These are phyloP conservation scores for Leucaena leucocephala DNA, from an alignment of 306 rosid genomes.

Conservation along the genomic window DNA sequence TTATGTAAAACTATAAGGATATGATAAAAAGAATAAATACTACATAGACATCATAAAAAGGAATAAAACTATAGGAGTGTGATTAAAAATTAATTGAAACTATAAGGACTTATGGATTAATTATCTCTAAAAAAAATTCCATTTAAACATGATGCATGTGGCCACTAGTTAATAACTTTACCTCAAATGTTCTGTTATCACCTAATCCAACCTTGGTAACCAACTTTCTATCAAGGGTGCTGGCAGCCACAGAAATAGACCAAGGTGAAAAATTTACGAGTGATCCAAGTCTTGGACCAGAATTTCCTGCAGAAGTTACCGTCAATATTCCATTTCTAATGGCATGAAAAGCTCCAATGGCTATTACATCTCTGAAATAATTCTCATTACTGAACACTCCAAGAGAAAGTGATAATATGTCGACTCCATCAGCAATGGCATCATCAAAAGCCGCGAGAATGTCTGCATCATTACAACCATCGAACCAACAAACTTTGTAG, in stretches of 20 bases:
- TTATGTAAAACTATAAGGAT: no score
- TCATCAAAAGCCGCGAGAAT: neutral
- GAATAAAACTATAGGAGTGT: no score
- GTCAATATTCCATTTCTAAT: slow-evolving; percentile 1
- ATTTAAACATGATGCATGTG: no score
- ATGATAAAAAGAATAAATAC: no score
- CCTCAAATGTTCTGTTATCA: neutral
- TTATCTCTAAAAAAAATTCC: no score
- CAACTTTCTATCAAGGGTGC: neutral
- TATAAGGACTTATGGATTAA: no score
- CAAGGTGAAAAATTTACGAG: neutral
- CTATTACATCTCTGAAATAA: neutral
- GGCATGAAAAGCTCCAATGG: slow-evolving; percentile 1
- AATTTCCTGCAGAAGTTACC: neutral
- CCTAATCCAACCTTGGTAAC: neutral
- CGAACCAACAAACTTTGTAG: neutral
- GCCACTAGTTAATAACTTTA: neutral
- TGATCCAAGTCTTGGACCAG: neutral
- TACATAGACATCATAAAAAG: no score
- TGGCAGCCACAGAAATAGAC: neutral
- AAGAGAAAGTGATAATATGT: neutral
- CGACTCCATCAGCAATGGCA: neutral
- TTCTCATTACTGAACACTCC: neutral
- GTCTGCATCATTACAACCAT: neutral
- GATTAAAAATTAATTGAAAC: no score